phyloP scores from a whole-genome alignment of 768 basidiomycete species.

The Suillus fuscotomentosus region DNA sequence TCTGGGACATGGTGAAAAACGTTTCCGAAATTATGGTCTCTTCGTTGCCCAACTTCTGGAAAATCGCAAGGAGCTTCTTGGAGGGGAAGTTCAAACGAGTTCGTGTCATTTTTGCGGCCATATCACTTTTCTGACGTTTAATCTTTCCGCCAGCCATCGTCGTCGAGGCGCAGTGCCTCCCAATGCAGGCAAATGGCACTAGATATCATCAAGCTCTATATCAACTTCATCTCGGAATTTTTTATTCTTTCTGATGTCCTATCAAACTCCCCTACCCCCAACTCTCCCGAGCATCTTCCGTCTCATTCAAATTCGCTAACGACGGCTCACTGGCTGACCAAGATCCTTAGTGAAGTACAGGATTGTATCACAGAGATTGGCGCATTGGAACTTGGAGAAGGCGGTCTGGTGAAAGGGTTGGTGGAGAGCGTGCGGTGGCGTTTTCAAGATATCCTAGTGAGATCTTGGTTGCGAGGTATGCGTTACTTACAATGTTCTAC shows the following conservation, averaged over 20 bases:
- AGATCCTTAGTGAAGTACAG: slow-evolving; percentile 79
- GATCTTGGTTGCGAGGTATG: slow-evolving; percentile 81
- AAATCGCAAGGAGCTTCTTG: slow-evolving; percentile 84
- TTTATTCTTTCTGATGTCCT: slow-evolving; percentile 81
- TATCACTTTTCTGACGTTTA: slow-evolving; percentile 2
- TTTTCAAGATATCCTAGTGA: slow-evolving; percentile 78
- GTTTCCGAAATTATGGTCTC: slow-evolving; percentile 83
- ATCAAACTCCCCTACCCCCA: slow-evolving; percentile 43
- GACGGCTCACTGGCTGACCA: slow-evolving; percentile 75
- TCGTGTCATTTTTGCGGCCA: background rate
- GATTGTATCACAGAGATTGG: slow-evolving; percentile 83
- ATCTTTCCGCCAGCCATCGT: slow-evolving; percentile 29
- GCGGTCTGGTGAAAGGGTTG: slow-evolving; percentile 65
- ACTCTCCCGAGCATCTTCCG: slow-evolving; percentile 58
- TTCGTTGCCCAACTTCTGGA: slow-evolving; percentile 93
- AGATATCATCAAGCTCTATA: slow-evolving; percentile 84
- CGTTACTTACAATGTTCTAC: slow-evolving; percentile 5
- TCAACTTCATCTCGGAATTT: slow-evolving; percentile 80
- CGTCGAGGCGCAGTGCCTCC: slow-evolving; percentile 73
- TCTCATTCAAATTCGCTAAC: slow-evolving; percentile 78
- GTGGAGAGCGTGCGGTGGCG: slow-evolving; percentile 85
- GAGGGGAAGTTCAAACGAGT: slow-evolving; percentile 92
- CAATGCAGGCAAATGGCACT: slow-evolving; percentile 87
- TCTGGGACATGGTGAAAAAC: slow-evolving; percentile 76
- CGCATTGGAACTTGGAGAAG: slow-evolving; percentile 77